Evolutionary conservation across 2,329 filamentous ascomycete genomes (phyloP), one percentile per base, ranked within the genome.

Genomic region (Bipolaris gigantea): DNA sequence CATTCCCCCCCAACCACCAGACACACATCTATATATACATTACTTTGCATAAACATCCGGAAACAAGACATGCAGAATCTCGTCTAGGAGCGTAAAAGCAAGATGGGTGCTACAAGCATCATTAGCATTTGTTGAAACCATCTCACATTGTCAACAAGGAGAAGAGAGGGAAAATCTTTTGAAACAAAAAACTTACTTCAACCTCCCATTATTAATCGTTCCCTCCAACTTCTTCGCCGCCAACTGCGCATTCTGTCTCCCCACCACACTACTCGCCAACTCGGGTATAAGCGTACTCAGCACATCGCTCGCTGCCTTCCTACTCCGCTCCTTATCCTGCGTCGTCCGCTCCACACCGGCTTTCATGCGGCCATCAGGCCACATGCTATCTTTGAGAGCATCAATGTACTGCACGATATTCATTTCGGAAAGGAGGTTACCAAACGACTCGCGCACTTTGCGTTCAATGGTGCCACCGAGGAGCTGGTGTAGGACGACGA

Each of bases 401-500:
- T 83, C 80, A 32, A 97, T 80, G 70, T 94, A 96, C 52, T 83
- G 85, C 38, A 93, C 79, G 9, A 97, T 76, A 3, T 86, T 86
- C 18, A 94, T 89, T 61, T 97, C 92, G 54, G 90, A 85, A 0
- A 90, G 77, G 0, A 95, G 78, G 39, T 83, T 79, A 61, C 86
- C 88, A 38, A 92, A 87, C 49, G 87, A 89, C 55, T 99, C 94
- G 18, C 94, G 87, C 27, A 97, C 89, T 74, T 96, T 97, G 55
- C 92, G 87, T 76, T 99, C 94, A 59, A 99, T 95, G 0, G 94
- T 97, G 19, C 94, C 93, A 13, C 94, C 94, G 1, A 99, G 85
- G 5, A 99, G 83, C 74, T 99, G 94, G 70, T 99, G 94, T 18
- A 99, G 81, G 2, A 99, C 93, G 9, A 99, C 92, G 4, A 99